These are phyloP conservation scores for Rhypophila decipiens DNA, from an alignment of 495 filamentous ascomycete genomes.

Conservation along the genomic window DNA sequence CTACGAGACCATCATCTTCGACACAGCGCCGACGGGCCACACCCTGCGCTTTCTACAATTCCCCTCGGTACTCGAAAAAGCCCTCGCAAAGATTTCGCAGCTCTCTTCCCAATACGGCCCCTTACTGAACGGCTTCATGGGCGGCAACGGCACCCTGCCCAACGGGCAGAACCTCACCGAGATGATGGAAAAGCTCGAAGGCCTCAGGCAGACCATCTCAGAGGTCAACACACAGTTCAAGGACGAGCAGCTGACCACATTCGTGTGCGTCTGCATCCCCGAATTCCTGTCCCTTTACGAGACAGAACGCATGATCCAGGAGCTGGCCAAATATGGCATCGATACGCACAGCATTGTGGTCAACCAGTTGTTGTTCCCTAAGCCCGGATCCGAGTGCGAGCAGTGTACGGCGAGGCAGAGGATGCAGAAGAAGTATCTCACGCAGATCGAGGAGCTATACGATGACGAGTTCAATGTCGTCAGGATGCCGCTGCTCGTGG, in stretches of 20 bases:
- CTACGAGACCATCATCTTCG: slow-evolving; percentile 98
- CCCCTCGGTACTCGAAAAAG: slow-evolving; percentile 96
- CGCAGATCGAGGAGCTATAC: slow-evolving; percentile 97
- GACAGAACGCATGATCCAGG: slow-evolving; percentile 99
- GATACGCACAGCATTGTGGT: slow-evolving; percentile 97
- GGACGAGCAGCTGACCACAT: slow-evolving; percentile 90
- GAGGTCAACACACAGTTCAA: slow-evolving; percentile 99
- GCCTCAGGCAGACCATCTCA: slow-evolving; percentile 80
- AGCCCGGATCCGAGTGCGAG: slow-evolving; percentile 76
- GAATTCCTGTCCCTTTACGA: slow-evolving; percentile 97
- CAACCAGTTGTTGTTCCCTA: slow-evolving; percentile 94
- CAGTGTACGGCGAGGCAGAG: slow-evolving; percentile 92
- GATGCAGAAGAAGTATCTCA: slow-evolving; percentile 99
- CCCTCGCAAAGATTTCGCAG: slow-evolving; percentile 91
- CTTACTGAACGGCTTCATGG: slow-evolving; percentile 89
- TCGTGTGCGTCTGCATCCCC: slow-evolving; percentile 96
- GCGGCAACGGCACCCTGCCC: slow-evolving; percentile 71
- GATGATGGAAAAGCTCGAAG: slow-evolving; percentile 89
- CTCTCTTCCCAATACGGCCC: slow-evolving; percentile 91
- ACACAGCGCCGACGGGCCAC: slow-evolving; percentile 98
- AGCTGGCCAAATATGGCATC: slow-evolving; percentile 86
- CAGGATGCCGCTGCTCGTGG: slow-evolving; percentile 89
- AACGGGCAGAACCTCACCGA: slow-evolving; percentile 87
- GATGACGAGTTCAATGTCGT: slow-evolving; percentile 99
- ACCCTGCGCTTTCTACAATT: slow-evolving; percentile 99